phyloP scores from a whole-genome alignment of 108 stramenopile genomes.

The Parietichytrium sp. region DNA sequence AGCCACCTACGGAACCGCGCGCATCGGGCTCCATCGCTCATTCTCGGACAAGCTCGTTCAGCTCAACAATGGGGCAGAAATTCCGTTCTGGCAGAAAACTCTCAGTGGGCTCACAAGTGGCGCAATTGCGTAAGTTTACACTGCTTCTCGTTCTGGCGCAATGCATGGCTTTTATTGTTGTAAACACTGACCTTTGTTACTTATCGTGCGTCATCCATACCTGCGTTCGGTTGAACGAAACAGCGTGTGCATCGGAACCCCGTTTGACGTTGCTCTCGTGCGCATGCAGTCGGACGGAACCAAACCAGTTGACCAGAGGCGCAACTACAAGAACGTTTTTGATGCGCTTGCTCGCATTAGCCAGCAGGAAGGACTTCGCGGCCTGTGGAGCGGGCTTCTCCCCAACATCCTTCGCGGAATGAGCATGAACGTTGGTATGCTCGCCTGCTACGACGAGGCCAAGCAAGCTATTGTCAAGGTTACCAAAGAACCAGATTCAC shows the following conservation, averaged over 20 bases:
- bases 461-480: constrained; percentile 61
- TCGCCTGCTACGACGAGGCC: constrained; percentile 98
- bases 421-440: constrained; percentile 98
- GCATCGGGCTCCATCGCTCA: constrained; percentile 93
- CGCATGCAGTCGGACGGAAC: constrained; percentile 91
- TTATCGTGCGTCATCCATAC: too few species aligned
- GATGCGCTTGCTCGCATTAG: constrained; percentile 84
- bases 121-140: too few species aligned
- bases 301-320: constrained; percentile 76
- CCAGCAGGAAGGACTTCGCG: constrained; percentile 84
- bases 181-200: too few species aligned
- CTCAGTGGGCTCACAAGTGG: constrained; percentile 87
- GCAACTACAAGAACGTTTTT: constrained; percentile 97
- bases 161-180: too few species aligned
- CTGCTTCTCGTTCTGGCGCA: too few species aligned
- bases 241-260: constrained; percentile 94
- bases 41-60: constrained; percentile 81
- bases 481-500: constrained; percentile 53
- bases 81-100: constrained; percentile 80
- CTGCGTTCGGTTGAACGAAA: too few species aligned
- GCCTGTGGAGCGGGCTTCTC: constrained; percentile 85
- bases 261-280: constrained; percentile 95
- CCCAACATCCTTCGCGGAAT: constrained; percentile 95
- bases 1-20: constrained; percentile 95
- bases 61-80: constrained; percentile 75